Evolutionary conservation across 1,139 yeast genomes (phyloP), one percentile per base, ranked within the genome.

Genomic region (Lodderomyces beijingensis): DNA sequence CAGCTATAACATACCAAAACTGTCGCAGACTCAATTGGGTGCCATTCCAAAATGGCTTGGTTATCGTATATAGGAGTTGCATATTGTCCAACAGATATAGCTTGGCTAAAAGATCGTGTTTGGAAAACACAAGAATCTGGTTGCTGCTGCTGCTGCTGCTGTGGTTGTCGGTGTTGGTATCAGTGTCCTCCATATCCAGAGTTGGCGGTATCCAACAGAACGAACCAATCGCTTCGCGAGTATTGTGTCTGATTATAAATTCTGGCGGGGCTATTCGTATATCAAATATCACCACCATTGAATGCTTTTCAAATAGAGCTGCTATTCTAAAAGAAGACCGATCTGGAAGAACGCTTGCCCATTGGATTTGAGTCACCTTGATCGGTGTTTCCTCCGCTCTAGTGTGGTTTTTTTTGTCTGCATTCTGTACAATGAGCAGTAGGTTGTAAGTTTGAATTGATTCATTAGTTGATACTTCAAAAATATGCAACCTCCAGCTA

Each of bases 171-270:
- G 34, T 5, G 37, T 39, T 5, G 47, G 40, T 9, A n/a, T n/a
- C n/a, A n/a, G n/a, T n/a, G n/a, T n/a, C n/a, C n/a, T n/a, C n/a
- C n/a, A n/a, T n/a, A n/a, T n/a, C n/a, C n/a, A n/a, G n/a, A n/a
- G n/a, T n/a, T n/a, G n/a, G n/a, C n/a, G n/a, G n/a, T n/a, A 67
- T 49, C 73, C 73, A 67, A 30, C 50, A 51, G 31, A 66, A 47
- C 4, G 43, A 43, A 11, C 51, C 58, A 3, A 67, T 51, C 0
- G 68, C 68, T 15, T 59, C 66, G 3, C 36, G 31, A 12, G 32
- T 35, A 14, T 53, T 40, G 40, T 57, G 63, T 16, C 50, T 19
- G 21, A 19, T 19, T 19, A 19, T 19, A 19, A 19, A n/a, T n/a
- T n/a, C n/a, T n/a, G n/a, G n/a, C n/a, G n/a, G n/a, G n/a, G n/a